Evolutionary conservation across 1,284 basidiomycete genomes (phyloP).

Genomic region (Tilletia setariae): DNA sequence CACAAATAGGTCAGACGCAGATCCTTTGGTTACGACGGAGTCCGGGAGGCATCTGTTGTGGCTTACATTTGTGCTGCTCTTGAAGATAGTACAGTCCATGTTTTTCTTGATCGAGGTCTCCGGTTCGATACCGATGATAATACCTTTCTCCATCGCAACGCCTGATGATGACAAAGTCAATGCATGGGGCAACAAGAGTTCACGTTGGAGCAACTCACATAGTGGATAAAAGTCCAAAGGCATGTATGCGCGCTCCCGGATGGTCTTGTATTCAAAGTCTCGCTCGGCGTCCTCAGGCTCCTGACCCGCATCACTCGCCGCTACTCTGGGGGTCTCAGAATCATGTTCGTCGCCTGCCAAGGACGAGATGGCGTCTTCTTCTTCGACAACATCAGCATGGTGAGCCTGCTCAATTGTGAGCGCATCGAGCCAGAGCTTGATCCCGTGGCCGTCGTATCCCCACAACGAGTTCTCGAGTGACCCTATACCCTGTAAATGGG

Average conservation of each 20-base stretch:
- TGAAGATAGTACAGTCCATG: slow-evolving; percentile 85
- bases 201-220: slow-evolving; percentile 63
- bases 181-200: neutral
- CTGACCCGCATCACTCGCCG: neutral
- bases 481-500: slow-evolving; percentile 85
- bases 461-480: slow-evolving; percentile 93
- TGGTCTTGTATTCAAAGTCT: slow-evolving; percentile 61
- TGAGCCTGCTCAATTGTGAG: slow-evolving; percentile 66
- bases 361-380: slow-evolving; percentile 18
- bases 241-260: slow-evolving; percentile 88
- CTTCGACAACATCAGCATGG: neutral
- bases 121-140: slow-evolving; percentile 92
- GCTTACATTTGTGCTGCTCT: slow-evolving; percentile 82
- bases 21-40: too few relatives aligned
- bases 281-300: slow-evolving; percentile 38
- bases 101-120: slow-evolving; percentile 74
- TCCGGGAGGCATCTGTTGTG: neutral
- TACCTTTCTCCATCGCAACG: slow-evolving; percentile 96
- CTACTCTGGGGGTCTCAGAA: neutral
- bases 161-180: slow-evolving; percentile 47
- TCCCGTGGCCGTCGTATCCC: slow-evolving; percentile 87
- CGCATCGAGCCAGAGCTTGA: slow-evolving; percentile 93
- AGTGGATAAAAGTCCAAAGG: slow-evolving; percentile 90
- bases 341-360: neutral
- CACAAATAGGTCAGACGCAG: neutral